These are phyloP conservation scores for Daphne laureola DNA, from an alignment of 441 rosid species.

Conservation along the genomic window DNA sequence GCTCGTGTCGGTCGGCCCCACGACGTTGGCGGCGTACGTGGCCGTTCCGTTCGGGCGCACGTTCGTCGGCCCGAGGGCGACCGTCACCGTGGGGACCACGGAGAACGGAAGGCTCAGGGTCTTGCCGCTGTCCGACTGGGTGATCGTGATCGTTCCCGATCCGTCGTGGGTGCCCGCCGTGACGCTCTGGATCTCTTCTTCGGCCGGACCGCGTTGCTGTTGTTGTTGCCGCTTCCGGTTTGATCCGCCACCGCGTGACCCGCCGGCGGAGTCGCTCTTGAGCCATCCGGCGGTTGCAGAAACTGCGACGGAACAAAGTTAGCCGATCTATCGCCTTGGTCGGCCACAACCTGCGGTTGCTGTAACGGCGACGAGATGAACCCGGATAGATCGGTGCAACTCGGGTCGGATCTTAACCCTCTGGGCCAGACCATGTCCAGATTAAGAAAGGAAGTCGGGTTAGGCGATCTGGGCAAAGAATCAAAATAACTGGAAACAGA, in stretches of 20 bases:
- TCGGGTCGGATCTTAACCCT: slow-evolving; percentile 38
- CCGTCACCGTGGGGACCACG: too few species aligned
- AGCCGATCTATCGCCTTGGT: slow-evolving; percentile 5
- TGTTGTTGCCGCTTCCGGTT: slow-evolving; percentile 16
- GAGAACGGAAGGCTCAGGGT: too few species aligned
- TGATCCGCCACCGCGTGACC: slow-evolving; percentile 11
- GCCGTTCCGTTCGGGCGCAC: too few species aligned
- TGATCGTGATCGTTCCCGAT: too few species aligned
- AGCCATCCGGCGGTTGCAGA: slow-evolving; percentile 9
- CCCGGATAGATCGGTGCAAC: slow-evolving; percentile 35
- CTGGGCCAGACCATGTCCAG: slow-evolving; percentile 37
- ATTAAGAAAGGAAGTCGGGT: slow-evolving; percentile 22
- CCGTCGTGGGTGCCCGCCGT: slow-evolving; percentile 70
- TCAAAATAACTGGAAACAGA: slow-evolving; percentile 41
- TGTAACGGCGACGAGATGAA: slow-evolving; percentile 27
- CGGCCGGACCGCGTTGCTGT: slow-evolving; percentile 29
- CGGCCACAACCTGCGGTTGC: slow-evolving; percentile 22
- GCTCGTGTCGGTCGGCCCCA: too few species aligned
- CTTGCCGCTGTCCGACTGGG: too few species aligned
- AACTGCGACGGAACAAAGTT: slow-evolving; percentile 7
- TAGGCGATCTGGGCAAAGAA: slow-evolving; percentile 22
- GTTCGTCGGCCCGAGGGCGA: too few species aligned
- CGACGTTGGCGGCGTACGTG: too few species aligned
- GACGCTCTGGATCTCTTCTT: slow-evolving; percentile 70
- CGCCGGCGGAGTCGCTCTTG: slow-evolving; percentile 5